phyloP scores from a whole-genome alignment of 805 yeast genomes.

The Yamadazyma phyllophila region DNA sequence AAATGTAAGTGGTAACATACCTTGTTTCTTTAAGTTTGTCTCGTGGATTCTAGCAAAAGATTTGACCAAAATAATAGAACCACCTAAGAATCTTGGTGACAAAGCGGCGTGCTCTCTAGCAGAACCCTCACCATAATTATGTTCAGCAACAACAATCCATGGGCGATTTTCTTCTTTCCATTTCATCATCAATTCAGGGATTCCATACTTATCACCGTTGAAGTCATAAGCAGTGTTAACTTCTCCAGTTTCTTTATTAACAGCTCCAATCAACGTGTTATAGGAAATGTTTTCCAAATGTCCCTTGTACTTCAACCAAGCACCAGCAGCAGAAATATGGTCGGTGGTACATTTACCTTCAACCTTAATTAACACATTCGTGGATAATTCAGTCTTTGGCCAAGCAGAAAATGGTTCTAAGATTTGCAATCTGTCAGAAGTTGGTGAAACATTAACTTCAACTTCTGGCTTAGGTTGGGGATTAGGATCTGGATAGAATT shows the following conservation, averaged over 20 bases:
- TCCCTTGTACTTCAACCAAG: conserved; percentile 97
- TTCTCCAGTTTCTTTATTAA: conserved; percentile 94
- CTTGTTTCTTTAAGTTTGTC: conserved; percentile 96
- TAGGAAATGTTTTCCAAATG: conserved; percentile 93
- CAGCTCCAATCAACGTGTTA: conserved; percentile 95
- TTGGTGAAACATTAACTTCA: conserved; percentile 70
- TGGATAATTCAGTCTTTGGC: conserved; percentile 78
- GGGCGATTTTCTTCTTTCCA: conserved; percentile 86
- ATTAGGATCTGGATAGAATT: conserved; percentile 70
- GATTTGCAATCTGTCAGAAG: conserved; percentile 88
- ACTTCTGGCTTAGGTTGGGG: conserved; percentile 65
- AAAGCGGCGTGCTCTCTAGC: conserved; percentile 99
- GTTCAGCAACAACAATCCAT: conserved; percentile 96
- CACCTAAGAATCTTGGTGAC: conserved; percentile 93
- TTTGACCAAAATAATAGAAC: conserved; percentile 81
- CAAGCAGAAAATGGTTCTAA: conserved; percentile 86
- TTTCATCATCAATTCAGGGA: conserved; percentile 95
- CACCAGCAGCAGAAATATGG: conserved; percentile 98
- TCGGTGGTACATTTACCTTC: conserved; percentile 99
- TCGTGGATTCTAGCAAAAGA: conserved; percentile 98
- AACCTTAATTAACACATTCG: conserved; percentile 80
- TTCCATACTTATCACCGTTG: conserved; percentile 72
- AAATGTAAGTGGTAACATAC: conserved; percentile 92
- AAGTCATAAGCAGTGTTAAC: conserved; percentile 87
- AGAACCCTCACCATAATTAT: conserved; percentile 98